Conservation (phyloP, 192 early-diverging fungal species). For the Thamnidium elegans region DNA sequence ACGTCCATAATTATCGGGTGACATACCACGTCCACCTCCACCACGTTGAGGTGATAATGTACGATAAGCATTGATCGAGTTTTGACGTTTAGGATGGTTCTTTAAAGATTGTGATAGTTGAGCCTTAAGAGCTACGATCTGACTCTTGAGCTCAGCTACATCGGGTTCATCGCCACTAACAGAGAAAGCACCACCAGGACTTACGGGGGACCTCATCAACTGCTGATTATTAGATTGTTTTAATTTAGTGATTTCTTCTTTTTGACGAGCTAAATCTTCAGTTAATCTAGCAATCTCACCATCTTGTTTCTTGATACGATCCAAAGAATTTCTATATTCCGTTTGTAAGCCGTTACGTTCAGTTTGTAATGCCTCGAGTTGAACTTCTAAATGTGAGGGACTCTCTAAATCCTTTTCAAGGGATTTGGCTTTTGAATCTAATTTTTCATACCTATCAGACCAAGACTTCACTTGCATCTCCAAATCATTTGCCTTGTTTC, state of each 20-base stretch:
- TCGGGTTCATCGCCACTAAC: slow-evolving; percentile 58
- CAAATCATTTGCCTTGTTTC: slow-evolving; percentile 54
- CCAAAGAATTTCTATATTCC: slow-evolving; percentile 57
- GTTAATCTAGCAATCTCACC: slow-evolving; percentile 59
- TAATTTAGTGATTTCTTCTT: slow-evolving; percentile 65
- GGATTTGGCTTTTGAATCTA: slow-evolving; percentile 55
- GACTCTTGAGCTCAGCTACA: slow-evolving; percentile 67
- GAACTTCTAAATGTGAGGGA: slow-evolving; percentile 45
- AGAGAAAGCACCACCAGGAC: not conserved
- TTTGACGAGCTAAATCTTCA: slow-evolving; percentile 49
- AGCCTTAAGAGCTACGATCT: slow-evolving; percentile 67
- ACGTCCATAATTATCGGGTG: slow-evolving; percentile 20
- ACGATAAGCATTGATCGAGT: slow-evolving; percentile 16
- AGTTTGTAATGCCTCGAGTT: slow-evolving; percentile 55
- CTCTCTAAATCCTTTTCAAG: slow-evolving; percentile 49
- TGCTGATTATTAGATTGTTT: slow-evolving; percentile 27
- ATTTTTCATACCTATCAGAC: slow-evolving; percentile 73
- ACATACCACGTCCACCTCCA: slow-evolving; percentile 12
- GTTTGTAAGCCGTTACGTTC: slow-evolving; percentile 57
- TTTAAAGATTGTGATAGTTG: slow-evolving; percentile 68
- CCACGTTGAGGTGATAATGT: slow-evolving; percentile 16
- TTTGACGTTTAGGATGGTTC: slow-evolving; percentile 35
- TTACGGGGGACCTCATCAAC: not conserved
- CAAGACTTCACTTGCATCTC: slow-evolving; percentile 65
- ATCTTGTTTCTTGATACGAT: slow-evolving; percentile 61